Base-by-base conservation (phyloP, 2,329 filamentous ascomycete genomes). In the Elsinoe perseae region DNA sequence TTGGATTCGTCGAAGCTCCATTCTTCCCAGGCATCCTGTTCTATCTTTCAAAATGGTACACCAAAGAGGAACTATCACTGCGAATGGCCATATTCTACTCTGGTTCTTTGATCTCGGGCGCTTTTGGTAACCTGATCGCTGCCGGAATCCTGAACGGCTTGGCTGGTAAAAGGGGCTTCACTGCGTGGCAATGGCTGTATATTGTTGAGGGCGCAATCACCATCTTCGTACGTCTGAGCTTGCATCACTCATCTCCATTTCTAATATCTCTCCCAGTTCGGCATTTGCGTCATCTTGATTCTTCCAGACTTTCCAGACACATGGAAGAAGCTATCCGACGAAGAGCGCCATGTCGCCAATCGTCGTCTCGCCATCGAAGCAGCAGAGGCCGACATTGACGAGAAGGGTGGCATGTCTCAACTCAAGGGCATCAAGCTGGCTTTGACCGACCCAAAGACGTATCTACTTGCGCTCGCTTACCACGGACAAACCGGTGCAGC, bases 201-300 rank as follows among this genome's bases (percentile, higher is more conserved):
- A 82, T 89, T 55, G 82, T 88, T 36, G 85, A 89, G 67, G 85
- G 85, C 21, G 73, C 76, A 14, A 76, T 85, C 58, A 88, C 85
- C 1, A 71, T 88, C 21, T 72, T 72, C 4, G 57, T 58, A 50
- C 20, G 57, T 42, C 46, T 40, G 16, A 28, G 10, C 16, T 12
- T 12, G 23, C 21, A 32, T 28, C 74, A 86, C 25, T 82, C 83
- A 10, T 65, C 4, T 61, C 65, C 0, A 75, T 80, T 2, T 77
- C 77, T 65, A 81, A 79, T 60, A 69, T 86, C 28, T 71, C 87
- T 85, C 59, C 4, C 84, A 2, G 77, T 25, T 75, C 64, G 57
- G 74, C 64, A 59, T 66, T 20, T 28, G 63, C 12, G 59, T 67
- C 14, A 42, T 61, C 25, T 50, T 68, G 23, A 56, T 68, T 14